A percentile compares a stretch with the other conserved stretches of the same genome.
phyloP scores from a whole-genome alignment of 768 basidiomycete genomes.

The Boletus huronensis region DNA sequence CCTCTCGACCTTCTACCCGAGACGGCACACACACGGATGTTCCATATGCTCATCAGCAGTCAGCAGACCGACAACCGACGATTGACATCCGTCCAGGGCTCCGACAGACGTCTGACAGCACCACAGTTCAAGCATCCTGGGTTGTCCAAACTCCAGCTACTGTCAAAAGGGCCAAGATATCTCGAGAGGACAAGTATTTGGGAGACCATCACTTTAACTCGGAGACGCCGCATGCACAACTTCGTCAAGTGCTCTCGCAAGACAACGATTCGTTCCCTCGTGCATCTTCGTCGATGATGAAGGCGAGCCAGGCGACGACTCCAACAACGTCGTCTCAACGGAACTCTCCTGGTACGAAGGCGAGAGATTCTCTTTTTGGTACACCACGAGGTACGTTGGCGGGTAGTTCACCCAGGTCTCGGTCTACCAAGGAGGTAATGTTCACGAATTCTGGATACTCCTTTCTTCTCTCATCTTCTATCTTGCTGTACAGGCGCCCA shows the following conservation, averaged over 20 bases:
- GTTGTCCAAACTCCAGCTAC: conserved; percentile 30
- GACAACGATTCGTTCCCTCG: conserved; percentile 25
- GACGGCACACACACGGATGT: conserved; percentile 13
- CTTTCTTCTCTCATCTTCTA: conserved; percentile 8
- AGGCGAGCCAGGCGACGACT: conserved; percentile 20
- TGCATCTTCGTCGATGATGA: conserved; percentile 27
- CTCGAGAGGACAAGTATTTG: conserved; percentile 31
- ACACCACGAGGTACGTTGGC: conserved; percentile 22
- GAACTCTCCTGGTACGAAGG: conserved; percentile 17
- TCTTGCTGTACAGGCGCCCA: conserved; percentile 13
- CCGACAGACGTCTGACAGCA: conserved; percentile 15
- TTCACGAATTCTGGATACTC: neutral
- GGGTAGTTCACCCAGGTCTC: conserved; percentile 23
- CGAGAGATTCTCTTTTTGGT: conserved; percentile 16
- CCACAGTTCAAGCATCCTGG: conserved; percentile 31
- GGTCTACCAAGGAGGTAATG: conserved; percentile 26
- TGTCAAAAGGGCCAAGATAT: conserved; percentile 16
- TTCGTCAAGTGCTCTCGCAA: conserved; percentile 34
- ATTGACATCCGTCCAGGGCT: conserved; percentile 8
- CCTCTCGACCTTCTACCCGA: conserved; percentile 31
- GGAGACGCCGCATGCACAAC: conserved; percentile 26
- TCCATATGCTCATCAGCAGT: conserved; percentile 5
- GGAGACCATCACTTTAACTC: conserved; percentile 14
- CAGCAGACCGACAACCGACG: conserved; percentile 10
- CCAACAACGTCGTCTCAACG: conserved; percentile 25